These are phyloP conservation scores for Echeveria elegans DNA, from an alignment of 164 flowering plant genomes.

Conservation along the genomic window DNA sequence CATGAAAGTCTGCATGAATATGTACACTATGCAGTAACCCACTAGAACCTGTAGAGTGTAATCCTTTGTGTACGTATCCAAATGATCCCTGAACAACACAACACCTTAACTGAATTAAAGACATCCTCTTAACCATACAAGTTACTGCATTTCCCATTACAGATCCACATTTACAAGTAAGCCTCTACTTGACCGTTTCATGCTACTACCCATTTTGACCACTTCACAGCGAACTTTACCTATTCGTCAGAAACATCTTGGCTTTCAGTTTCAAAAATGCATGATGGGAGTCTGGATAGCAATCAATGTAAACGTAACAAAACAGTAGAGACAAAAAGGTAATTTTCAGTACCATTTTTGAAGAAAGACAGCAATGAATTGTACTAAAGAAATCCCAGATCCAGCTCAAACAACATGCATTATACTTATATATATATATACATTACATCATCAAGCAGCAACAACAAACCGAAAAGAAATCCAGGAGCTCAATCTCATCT, in stretches of 20 bases:
- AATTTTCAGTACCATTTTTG: too few relatives aligned
- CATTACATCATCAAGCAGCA: neutral
- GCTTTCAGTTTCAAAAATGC: neutral
- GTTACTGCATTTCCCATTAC: neutral
- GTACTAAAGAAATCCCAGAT: neutral
- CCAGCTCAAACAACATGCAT: slow-evolving; percentile 1
- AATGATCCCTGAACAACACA: slow-evolving; percentile 44
- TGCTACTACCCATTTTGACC: neutral
- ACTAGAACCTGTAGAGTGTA: slow-evolving; percentile 80
- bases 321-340: too few relatives aligned
- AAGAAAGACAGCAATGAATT: too few relatives aligned
- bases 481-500: neutral
- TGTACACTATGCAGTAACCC: slow-evolving; percentile 75
- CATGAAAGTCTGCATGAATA: slow-evolving; percentile 99
- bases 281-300: neutral
- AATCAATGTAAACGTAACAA: too few relatives aligned
- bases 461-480: neutral
- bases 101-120: neutral
- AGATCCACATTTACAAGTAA: neutral
- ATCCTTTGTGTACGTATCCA: slow-evolving; percentile 86
- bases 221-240: neutral
- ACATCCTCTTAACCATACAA: neutral
- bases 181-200: too few relatives aligned
- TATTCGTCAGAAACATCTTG: neutral
- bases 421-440: neutral